Evolutionary conservation across 116 monocot genomes (phyloP).

Genomic region (Dioscorea cayenensis): DNA sequence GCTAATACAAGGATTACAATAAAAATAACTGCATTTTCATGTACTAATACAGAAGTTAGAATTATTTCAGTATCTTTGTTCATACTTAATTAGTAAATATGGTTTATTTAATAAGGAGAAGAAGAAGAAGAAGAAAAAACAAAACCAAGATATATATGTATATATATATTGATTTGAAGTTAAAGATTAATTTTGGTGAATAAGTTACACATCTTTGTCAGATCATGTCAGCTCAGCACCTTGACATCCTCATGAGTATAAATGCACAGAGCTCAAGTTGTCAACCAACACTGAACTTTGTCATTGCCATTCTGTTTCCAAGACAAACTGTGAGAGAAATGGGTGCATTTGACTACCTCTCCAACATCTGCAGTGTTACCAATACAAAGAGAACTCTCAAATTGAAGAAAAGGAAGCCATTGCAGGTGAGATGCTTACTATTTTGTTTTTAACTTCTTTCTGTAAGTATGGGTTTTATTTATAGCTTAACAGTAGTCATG

Average conservation of each 20-base stretch:
- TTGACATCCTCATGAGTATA: neutral
- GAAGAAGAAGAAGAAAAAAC: neutral
- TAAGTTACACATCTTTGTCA: neutral
- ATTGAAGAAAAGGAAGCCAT: slow-evolving; percentile 50
- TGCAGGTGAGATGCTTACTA: slow-evolving; percentile 27
- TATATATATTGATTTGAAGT: neutral
- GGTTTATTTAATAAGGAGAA: too few species aligned
- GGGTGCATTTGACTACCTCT: slow-evolving; percentile 70
- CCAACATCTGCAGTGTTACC: slow-evolving; percentile 55
- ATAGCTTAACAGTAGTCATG: neutral
- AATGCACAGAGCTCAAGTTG: neutral
- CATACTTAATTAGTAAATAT: too few species aligned
- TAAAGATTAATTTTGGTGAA: neutral
- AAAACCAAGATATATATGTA: neutral
- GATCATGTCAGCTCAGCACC: neutral
- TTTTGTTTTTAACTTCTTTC: neutral
- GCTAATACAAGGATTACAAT: too few species aligned
- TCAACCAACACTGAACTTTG: slow-evolving; percentile 3
- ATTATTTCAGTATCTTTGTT: too few species aligned
- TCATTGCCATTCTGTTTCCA: slow-evolving; percentile 15
- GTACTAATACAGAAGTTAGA: too few species aligned
- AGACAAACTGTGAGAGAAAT: slow-evolving; percentile 12
- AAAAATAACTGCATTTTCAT: too few species aligned
- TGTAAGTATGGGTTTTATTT: neutral
- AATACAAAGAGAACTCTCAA: slow-evolving; percentile 31